Conservation (phyloP, 495 filamentous ascomycete species). For the Hyphodiscus hymeniophilus region DNA sequence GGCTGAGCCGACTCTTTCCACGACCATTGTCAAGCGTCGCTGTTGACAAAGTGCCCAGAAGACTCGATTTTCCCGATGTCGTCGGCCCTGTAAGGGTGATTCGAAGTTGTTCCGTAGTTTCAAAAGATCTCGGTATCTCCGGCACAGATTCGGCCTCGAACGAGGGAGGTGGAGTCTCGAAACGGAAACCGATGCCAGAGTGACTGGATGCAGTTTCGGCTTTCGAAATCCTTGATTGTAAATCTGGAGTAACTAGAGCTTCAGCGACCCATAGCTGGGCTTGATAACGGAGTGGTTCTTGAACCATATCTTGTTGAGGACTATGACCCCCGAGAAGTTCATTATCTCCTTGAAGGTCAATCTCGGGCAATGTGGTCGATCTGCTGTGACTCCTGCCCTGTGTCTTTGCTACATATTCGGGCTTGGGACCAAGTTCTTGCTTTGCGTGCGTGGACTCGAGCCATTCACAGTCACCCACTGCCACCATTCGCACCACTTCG, state of each 20-base stretch:
- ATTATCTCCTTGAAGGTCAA: background rate
- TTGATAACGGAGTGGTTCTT: constrained; percentile 19
- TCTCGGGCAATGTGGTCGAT: background rate
- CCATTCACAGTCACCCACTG: constrained; percentile 85
- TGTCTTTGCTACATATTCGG: background rate
- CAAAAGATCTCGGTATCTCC: constrained; percentile 16
- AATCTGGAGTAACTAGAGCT: constrained; percentile 62
- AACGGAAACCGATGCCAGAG: background rate
- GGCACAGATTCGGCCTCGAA: background rate
- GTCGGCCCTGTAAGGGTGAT: constrained; percentile 85
- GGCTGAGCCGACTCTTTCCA: constrained; percentile 75
- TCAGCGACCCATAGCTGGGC: constrained; percentile 83
- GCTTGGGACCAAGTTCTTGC: background rate
- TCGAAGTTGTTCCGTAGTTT: constrained; percentile 67
- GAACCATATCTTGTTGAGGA: background rate
- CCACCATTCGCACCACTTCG: constrained; percentile 74
- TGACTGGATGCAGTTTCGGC: too few species aligned
- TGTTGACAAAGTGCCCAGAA: constrained; percentile 81
- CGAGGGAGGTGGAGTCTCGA: constrained; percentile 2
- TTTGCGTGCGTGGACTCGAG: constrained; percentile 5
- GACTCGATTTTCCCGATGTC: constrained; percentile 86
- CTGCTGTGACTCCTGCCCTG: background rate
- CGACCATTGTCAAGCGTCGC: constrained; percentile 86
- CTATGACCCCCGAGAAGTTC: background rate
- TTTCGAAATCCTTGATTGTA: constrained; percentile 25